Evolutionary conservation across 1,139 yeast genomes (phyloP).

Genomic region (Hansenula lynferdii): DNA sequence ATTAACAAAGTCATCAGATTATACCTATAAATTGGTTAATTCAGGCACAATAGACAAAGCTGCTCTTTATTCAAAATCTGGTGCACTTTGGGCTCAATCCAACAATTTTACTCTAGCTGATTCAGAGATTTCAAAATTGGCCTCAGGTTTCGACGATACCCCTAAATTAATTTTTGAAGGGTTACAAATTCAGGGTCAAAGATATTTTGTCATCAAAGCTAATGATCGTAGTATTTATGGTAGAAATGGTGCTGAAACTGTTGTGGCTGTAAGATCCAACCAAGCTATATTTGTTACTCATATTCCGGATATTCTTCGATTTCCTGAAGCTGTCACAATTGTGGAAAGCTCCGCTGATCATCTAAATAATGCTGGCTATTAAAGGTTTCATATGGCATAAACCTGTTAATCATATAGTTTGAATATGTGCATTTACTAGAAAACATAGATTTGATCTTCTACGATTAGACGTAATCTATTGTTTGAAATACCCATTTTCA

Average conservation of each 20-base stretch:
- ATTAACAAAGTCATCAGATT: conserved; percentile 47
- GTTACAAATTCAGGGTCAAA: conserved; percentile 76
- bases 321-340: conserved; percentile 92
- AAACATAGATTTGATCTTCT: no score
- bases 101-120: conserved; percentile 64
- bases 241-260: conserved; percentile 81
- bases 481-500: conserved; percentile 1
- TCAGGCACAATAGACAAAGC: conserved; percentile 90
- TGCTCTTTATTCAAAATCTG: conserved; percentile 89
- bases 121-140: conserved; percentile 69
- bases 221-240: conserved; percentile 95
- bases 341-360: conserved; percentile 96
- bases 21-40: conserved; percentile 85
- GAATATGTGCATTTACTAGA: no score
- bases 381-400: conserved; percentile 17
- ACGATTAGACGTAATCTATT: no score
- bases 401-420: no score
- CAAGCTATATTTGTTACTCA: conserved; percentile 92
- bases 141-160: conserved; percentile 78
- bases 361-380: conserved; percentile 81
- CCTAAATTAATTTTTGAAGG: conserved; percentile 78
- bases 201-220: conserved; percentile 84
- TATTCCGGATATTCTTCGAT: conserved; percentile 83
- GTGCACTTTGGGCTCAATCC: conserved; percentile 93
- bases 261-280: conserved; percentile 86